These are phyloP conservation scores for Cinnamomum micranthum DNA, from an alignment of 164 flowering plant species.

Conservation along the genomic window DNA sequence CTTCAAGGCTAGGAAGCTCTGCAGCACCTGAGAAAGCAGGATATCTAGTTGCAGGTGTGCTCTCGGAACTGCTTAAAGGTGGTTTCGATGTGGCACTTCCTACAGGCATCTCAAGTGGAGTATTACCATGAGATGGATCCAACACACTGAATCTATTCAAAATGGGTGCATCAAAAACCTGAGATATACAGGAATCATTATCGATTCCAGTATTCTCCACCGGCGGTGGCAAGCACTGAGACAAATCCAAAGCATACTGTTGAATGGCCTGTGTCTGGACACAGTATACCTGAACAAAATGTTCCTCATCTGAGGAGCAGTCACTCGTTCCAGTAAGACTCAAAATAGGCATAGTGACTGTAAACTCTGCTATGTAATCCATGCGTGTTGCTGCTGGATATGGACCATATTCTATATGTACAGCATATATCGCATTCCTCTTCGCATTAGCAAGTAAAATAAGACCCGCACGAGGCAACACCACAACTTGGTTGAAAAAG, in stretches of 20 bases:
- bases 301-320: conserved; percentile 53
- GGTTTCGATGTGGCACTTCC: conserved; percentile 32
- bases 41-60: conserved; percentile 27
- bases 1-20: conserved; percentile 33
- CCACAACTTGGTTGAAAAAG: conserved; percentile 91
- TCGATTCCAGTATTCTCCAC: conserved; percentile 55
- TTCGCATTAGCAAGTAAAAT: conserved; percentile 86
- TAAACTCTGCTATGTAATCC: conserved; percentile 94
- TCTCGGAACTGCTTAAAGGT: conserved; percentile 28
- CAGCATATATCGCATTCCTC: conserved; percentile 88
- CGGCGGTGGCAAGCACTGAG: conserved; percentile 80
- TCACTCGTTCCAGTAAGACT: conserved; percentile 96
- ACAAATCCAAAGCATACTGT: conserved; percentile 85
- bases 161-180: conserved; percentile 29
- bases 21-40: conserved; percentile 28
- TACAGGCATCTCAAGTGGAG: conserved; percentile 25
- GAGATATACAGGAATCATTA: conserved; percentile 47
- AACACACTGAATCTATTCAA: conserved; percentile 33
- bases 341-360: conserved; percentile 94
- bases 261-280: conserved; percentile 99
- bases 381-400: conserved; percentile 69
- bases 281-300: conserved; percentile 81
- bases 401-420: conserved; percentile 86
- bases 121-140: conserved; percentile 39
- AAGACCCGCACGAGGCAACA: conserved; percentile 66